Evolutionary conservation across 2,329 filamentous ascomycete genomes (phyloP), one percentile per base, ranked within the genome.

Genomic region (Teratosphaeria pseudoeucalypti): DNA sequence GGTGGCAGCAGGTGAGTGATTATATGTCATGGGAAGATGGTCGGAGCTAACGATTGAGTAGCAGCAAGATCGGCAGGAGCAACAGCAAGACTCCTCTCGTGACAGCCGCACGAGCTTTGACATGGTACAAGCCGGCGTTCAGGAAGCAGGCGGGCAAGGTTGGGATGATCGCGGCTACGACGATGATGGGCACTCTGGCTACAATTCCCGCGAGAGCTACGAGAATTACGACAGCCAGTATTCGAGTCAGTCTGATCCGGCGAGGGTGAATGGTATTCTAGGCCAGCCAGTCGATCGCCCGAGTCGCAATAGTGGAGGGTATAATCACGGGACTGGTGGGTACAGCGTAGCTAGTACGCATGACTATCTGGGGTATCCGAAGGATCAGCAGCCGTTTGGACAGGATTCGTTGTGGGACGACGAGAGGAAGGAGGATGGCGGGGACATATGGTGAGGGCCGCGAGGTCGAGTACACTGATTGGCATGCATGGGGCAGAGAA

Each of bases 1-100:
- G 67, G 47, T 73, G 68, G 67, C 71, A 73, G 63, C 69, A 73
- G 70, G 72, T 73, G 56, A 68, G 71, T 60, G 27, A 9, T 23
- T 7, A 16, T 2, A 16, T 32, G 11, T 16, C 14, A 9, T 6
- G 32, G 43, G 6, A 19, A 10, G 26, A 23, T 9, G 19, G 14
- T 34, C 26, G 49, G n/a, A 37, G 34, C 12, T 58, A 29, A 32
- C 59, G n/a, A n/a, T 43, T 54, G 23, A 32, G 16, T 54, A 71
- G 69, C 68, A 71, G 66, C 68, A 71, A 68, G 62, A 67, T 26
- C 64, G 65, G 16, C 65, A 71, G 56, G 66, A 63, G 29, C 55
- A 56, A 34, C 58, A 58, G 53, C 58, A 55, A 26, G 43, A 49
- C 43, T 23, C 43, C 19, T 19, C 43, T 49, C 43, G 43, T n/a